A percentile compares a stretch with the other conserved stretches of the same genome.
Evolutionary conservation across 768 basidiomycete species (phyloP).

Genomic region (Phaeolepiota aurea): DNA sequence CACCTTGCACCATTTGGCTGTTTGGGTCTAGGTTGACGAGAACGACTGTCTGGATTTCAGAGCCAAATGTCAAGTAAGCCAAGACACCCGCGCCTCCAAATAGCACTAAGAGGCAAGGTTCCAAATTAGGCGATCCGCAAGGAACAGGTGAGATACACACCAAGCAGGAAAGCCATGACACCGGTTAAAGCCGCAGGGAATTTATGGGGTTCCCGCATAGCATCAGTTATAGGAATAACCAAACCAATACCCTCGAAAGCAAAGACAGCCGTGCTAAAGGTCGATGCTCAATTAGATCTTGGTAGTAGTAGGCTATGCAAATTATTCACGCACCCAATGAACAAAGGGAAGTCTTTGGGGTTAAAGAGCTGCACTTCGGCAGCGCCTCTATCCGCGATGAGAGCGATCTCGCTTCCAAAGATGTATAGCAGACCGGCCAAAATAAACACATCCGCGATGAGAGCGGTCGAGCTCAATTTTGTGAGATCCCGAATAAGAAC

Average conservation of each 20-base stretch:
- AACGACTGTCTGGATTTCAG: conserved; percentile 85
- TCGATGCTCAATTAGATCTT: no score
- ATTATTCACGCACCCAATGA: conserved; percentile 85
- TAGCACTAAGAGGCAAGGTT: conserved; percentile 37
- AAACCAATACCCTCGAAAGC: conserved; percentile 97
- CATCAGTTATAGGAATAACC: conserved; percentile 94
- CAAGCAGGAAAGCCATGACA: conserved; percentile 81
- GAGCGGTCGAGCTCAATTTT: conserved; percentile 85
- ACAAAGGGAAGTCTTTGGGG: conserved; percentile 77
- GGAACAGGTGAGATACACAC: conserved; percentile 27
- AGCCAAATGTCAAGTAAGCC: conserved; percentile 83
- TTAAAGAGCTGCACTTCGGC: conserved; percentile 86
- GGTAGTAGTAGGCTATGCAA: no score
- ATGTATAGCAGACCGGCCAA: conserved; percentile 82
- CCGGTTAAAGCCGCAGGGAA: conserved; percentile 84
- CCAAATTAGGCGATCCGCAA: conserved; percentile 2
- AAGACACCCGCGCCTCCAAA: conserved; percentile 86
- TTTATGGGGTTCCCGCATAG: conserved; percentile 92
- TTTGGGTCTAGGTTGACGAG: conserved; percentile 86
- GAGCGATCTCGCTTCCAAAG: conserved; percentile 72
- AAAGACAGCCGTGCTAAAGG: conserved; percentile 92
- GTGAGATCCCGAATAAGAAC: conserved; percentile 90
- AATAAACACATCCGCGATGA: conserved; percentile 94
- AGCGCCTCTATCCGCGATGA: conserved; percentile 61
- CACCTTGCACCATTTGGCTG: conserved; percentile 82